Evolutionary conservation across 352 stramenopile species (phyloP).

Genomic region (Phytopythium cucurbitacearum): DNA sequence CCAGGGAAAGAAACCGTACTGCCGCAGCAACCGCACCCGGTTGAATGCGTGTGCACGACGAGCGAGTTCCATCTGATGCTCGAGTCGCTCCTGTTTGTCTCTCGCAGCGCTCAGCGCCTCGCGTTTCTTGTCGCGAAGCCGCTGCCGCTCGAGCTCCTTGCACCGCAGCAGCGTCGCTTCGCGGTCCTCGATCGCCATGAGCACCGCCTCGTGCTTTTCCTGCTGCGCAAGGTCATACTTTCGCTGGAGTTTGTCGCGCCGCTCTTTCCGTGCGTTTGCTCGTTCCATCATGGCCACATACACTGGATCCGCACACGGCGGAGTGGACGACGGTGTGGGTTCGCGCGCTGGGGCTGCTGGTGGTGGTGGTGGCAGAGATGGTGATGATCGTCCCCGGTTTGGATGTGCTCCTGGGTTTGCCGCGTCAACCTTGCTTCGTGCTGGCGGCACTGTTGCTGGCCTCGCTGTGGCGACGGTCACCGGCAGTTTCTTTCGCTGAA

Average conservation of each 20-base stretch:
- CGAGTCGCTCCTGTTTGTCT: constrained; percentile 26
- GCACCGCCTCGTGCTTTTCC: constrained; percentile 36
- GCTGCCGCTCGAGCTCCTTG: constrained; percentile 31
- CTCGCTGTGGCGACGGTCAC: too few relatives aligned
- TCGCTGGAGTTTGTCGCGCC: constrained; percentile 41
- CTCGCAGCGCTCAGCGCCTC: constrained; percentile 21
- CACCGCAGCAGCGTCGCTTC: constrained; percentile 33
- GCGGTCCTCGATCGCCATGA: constrained; percentile 32
- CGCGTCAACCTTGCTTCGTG: too few relatives aligned
- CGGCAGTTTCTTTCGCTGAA: not conserved
- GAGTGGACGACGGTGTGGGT: not conserved
- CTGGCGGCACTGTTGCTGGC: too few relatives aligned
- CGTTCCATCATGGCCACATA: constrained; percentile 56
- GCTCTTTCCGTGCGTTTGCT: constrained; percentile 44
- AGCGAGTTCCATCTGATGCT: constrained; percentile 23
- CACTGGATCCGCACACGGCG: constrained; percentile 21
- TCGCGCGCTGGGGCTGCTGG: not conserved
- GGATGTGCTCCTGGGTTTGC: too few relatives aligned
- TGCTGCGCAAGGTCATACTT: constrained; percentile 51
- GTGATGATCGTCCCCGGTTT: too few relatives aligned
- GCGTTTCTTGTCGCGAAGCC: constrained; percentile 32
- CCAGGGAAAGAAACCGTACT: constrained; percentile 48
- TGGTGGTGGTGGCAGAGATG: constrained; percentile 1
- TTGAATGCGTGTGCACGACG: constrained; percentile 27
- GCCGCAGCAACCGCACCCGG: constrained; percentile 32